Evolutionary conservation across 2,329 filamentous ascomycete genomes (phyloP).

Genomic region (Curvularia hawaiiensis): DNA sequence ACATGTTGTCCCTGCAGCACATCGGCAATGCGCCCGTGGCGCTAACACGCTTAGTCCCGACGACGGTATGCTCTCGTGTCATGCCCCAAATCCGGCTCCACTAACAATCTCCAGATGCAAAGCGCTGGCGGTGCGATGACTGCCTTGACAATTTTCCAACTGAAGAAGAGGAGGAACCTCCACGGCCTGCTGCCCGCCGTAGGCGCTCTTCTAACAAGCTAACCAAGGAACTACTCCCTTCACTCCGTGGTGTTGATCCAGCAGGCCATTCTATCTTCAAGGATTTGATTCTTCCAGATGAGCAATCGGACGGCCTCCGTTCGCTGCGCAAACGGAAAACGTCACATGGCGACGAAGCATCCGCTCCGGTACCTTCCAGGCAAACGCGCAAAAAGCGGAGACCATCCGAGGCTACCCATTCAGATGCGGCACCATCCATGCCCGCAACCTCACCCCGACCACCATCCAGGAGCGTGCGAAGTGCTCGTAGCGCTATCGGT

Average conservation of each 20-base stretch:
- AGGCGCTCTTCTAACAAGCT: slow-evolving; percentile 68
- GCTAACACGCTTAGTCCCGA: slow-evolving; percentile 66
- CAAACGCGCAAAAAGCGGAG: slow-evolving; percentile 51
- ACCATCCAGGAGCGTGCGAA: slow-evolving; percentile 31
- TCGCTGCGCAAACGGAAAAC: slow-evolving; percentile 84
- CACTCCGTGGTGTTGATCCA: slow-evolving; percentile 69
- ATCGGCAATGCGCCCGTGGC: slow-evolving; percentile 85
- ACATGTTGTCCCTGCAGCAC: slow-evolving; percentile 67
- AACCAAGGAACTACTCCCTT: slow-evolving; percentile 73
- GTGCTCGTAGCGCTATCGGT: slow-evolving; percentile 28
- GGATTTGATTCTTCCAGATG: slow-evolving; percentile 71
- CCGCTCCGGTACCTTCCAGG: slow-evolving; percentile 51
- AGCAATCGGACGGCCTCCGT: slow-evolving; percentile 76
- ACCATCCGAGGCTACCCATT: slow-evolving; percentile 43
- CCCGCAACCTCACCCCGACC: slow-evolving; percentile 39
- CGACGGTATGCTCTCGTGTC: slow-evolving; percentile 61
- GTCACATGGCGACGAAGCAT: slow-evolving; percentile 70
- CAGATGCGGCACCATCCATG: slow-evolving; percentile 36
- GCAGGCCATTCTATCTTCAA: slow-evolving; percentile 73
- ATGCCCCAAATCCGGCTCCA: slow-evolving; percentile 13
- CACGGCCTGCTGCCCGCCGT: slow-evolving; percentile 48
- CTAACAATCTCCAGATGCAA: slow-evolving; percentile 54
- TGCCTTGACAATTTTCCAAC: slow-evolving; percentile 57
- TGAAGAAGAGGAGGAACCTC: slow-evolving; percentile 44
- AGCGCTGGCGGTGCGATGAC: slow-evolving; percentile 66